Conservation (phyloP, 1,284 basidiomycete species). For the Cutaneotrichosporon cavernicola region DNA sequence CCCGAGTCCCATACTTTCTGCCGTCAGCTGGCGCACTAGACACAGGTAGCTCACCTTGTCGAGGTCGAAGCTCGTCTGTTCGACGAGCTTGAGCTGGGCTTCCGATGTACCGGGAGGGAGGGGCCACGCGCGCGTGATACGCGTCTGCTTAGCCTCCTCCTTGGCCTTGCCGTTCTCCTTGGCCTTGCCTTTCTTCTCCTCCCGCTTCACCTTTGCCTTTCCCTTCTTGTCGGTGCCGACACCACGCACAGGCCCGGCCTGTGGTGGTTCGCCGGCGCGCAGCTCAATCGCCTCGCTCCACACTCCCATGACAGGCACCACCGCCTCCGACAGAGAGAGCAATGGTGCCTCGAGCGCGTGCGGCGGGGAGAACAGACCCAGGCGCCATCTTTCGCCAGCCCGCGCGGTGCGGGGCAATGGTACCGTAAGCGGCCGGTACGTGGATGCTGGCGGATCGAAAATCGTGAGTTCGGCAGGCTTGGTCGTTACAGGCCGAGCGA, state of each 20-base stretch:
- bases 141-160: slow-evolving; percentile 64
- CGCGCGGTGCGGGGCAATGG: slow-evolving; percentile 60
- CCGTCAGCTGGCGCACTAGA: background rate
- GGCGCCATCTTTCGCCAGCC: slow-evolving; percentile 63
- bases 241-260: slow-evolving; percentile 10
- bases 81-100: slow-evolving; percentile 59
- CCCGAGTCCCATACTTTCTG: slow-evolving; percentile 94
- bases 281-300: slow-evolving; percentile 49
- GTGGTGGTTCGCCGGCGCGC: slow-evolving; percentile 13
- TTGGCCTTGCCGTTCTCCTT: slow-evolving; percentile 31
- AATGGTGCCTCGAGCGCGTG: background rate
- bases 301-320: slow-evolving; percentile 38
- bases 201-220: slow-evolving; percentile 17
- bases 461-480: slow-evolving; percentile 65
- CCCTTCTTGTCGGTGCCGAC: slow-evolving; percentile 12
- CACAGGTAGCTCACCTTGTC: slow-evolving; percentile 67
- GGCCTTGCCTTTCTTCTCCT: slow-evolving; percentile 18
- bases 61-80: slow-evolving; percentile 81
- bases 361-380: slow-evolving; percentile 58
- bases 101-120: slow-evolving; percentile 36
- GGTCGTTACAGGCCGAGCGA: slow-evolving; percentile 17
- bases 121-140: slow-evolving; percentile 64
- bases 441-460: slow-evolving; percentile 61
- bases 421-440: slow-evolving; percentile 70
- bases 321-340: slow-evolving; percentile 9